Evolutionary conservation across 805 yeast genomes (phyloP).

Genomic region (Ogataea henricii): DNA sequence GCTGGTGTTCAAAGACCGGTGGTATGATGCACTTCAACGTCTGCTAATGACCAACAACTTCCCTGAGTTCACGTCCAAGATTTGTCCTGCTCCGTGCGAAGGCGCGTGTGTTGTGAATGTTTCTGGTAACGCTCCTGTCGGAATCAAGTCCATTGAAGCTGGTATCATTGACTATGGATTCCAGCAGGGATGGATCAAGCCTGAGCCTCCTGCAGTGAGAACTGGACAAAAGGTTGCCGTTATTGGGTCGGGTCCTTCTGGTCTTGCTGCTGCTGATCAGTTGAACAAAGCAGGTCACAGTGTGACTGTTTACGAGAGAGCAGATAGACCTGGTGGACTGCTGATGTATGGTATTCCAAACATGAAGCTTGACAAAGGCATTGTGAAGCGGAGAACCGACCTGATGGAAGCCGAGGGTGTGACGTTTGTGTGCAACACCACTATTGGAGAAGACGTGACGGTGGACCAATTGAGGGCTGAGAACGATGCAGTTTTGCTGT

Average conservation of each 20-base stretch:
- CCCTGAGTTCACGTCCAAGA: slow-evolving; percentile 98
- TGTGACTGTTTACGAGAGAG: slow-evolving; percentile 90
- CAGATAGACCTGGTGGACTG: slow-evolving; percentile 95
- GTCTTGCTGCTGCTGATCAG: slow-evolving; percentile 96
- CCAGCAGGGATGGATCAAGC: slow-evolving; percentile 94
- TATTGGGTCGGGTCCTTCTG: slow-evolving; percentile 97
- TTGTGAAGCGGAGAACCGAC: slow-evolving; percentile 92
- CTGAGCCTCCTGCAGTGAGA: slow-evolving; percentile 74
- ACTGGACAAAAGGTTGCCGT: slow-evolving; percentile 86
- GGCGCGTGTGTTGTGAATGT: slow-evolving; percentile 87
- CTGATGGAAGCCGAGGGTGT: slow-evolving; percentile 89
- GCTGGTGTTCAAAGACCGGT: slow-evolving; percentile 88
- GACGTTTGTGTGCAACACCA: slow-evolving; percentile 70
- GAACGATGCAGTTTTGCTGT: slow-evolving; percentile 84
- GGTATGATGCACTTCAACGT: slow-evolving; percentile 92
- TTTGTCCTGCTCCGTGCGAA: slow-evolving; percentile 99
- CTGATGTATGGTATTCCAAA: slow-evolving; percentile 99
- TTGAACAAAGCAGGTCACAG: slow-evolving; percentile 92
- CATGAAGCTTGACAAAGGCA: slow-evolving; percentile 93
- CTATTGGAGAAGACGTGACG: slow-evolving; percentile 81
- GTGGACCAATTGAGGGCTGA: slow-evolving; percentile 64
- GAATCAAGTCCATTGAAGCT: slow-evolving; percentile 93
- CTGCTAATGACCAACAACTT: slow-evolving; percentile 94
- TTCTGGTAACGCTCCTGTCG: slow-evolving; percentile 94
- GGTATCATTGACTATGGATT: slow-evolving; percentile 96